Evolutionary conservation across 352 stramenopile species (phyloP).

Genomic region (Bremia lactucae): DNA sequence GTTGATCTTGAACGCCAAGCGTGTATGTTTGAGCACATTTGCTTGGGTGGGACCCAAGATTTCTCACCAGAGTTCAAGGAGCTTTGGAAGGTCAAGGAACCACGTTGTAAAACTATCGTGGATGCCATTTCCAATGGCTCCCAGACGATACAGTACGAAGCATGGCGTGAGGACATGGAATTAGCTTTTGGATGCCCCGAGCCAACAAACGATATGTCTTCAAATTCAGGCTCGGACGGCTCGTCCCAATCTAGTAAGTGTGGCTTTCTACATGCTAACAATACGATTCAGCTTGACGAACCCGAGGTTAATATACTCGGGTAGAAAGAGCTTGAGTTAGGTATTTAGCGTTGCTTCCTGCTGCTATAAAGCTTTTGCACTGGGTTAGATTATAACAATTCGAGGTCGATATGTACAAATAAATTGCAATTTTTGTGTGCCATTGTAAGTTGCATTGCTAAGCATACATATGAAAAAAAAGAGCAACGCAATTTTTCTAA

Average conservation of each 20-base stretch:
- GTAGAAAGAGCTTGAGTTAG: too few species aligned
- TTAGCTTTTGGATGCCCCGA: constrained; percentile 29
- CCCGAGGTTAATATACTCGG: too few species aligned
- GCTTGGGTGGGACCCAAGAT: constrained; percentile 34
- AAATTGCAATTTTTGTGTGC: too few species aligned
- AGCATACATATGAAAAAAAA: too few species aligned
- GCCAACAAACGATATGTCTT: too few species aligned
- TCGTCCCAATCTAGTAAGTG: background rate
- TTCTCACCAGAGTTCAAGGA: constrained; percentile 40
- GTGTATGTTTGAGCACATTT: constrained; percentile 46
- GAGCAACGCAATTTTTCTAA: too few species aligned
- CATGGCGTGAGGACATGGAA: constrained; percentile 32
- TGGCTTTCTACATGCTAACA: constrained; percentile 8
- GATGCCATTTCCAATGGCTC: constrained; percentile 27
- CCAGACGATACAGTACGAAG: constrained; percentile 17
- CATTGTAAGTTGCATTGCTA: too few species aligned
- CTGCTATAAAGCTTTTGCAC: too few species aligned
- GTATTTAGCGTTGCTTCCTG: too few species aligned
- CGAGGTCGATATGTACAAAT: too few species aligned
- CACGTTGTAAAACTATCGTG: constrained; percentile 39
- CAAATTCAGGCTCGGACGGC: background rate
- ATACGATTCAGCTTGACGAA: constrained; percentile 21
- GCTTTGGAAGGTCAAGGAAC: constrained; percentile 26
- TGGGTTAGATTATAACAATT: too few species aligned
- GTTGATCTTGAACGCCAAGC: constrained; percentile 43